Percentiles rank a stretch among this genome's conserved stretches.
Conservation (phyloP, 306 rosid species). For the Medicago ruthenica region DNA sequence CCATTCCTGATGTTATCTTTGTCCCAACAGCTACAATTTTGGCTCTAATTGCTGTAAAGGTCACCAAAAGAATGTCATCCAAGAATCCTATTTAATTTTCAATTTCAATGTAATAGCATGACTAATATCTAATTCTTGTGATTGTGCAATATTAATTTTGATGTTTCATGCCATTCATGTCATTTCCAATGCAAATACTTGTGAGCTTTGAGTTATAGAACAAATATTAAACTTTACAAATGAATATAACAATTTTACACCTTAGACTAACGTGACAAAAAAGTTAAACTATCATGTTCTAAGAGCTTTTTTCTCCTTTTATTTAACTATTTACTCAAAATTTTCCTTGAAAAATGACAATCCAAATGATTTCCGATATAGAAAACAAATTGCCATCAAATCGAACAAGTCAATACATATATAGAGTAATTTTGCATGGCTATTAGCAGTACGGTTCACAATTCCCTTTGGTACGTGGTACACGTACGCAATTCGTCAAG, state of each 20-base stretch:
- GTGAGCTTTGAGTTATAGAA: not conserved
- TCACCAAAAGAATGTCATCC: constrained; percentile 53
- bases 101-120: not conserved
- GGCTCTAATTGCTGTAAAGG: constrained; percentile 56
- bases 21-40: constrained; percentile 61
- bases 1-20: constrained; percentile 62
- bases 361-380: too few relatives aligned
- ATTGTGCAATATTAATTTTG: not conserved
- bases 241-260: not conserved
- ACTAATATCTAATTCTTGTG: not conserved
- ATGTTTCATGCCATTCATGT: not conserved
- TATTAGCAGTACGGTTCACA: too few relatives aligned
- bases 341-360: too few relatives aligned
- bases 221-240: not conserved
- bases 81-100: constrained; percentile 11
- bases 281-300: too few relatives aligned
- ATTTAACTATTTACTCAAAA: too few relatives aligned
- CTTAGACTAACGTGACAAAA: not conserved
- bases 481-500: too few relatives aligned
- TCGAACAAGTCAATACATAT: too few relatives aligned
- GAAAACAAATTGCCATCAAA: too few relatives aligned
- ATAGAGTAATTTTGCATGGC: too few relatives aligned
- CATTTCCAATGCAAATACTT: not conserved
- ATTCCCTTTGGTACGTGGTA: too few relatives aligned
- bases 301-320: too few relatives aligned